Percentiles rank a stretch among this genome's conserved stretches.
Conservation (phyloP, 345 rosid species). For the Corchorus capsularis region DNA sequence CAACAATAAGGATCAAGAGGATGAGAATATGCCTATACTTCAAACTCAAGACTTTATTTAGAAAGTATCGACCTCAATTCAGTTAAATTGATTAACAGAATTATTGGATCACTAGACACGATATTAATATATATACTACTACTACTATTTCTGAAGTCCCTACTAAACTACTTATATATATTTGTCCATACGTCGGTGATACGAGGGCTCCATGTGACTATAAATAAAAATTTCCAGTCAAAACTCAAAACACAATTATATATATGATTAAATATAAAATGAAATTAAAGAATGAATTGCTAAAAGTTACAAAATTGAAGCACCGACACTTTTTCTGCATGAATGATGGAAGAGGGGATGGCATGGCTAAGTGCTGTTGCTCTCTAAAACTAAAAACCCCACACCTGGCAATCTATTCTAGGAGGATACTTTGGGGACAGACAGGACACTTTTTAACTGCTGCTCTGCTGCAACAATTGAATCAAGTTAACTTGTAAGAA, state of each 20-base stretch:
- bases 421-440: background rate
- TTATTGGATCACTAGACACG: no score
- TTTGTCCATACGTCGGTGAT: background rate
- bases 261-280: background rate
- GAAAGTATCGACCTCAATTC: no score
- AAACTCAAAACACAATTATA: background rate
- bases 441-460: background rate
- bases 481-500: background rate
- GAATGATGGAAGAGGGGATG: background rate
- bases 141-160: background rate
- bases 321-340: constrained; percentile 7
- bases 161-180: background rate
- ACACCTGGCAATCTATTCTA: background rate
- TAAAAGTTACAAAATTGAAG: background rate
- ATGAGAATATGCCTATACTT: no score
- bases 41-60: no score
- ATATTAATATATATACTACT: background rate
- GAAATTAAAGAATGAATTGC: background rate
- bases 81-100: no score
- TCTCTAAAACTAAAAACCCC: background rate
- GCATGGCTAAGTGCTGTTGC: background rate
- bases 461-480: background rate
- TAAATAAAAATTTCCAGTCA: background rate
- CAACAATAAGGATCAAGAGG: no score
- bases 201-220: background rate